A percentile compares a stretch with the other conserved stretches of the same genome.
Evolutionary conservation across 495 filamentous ascomycete genomes (phyloP).

Genomic region (Penicillium canescens): DNA sequence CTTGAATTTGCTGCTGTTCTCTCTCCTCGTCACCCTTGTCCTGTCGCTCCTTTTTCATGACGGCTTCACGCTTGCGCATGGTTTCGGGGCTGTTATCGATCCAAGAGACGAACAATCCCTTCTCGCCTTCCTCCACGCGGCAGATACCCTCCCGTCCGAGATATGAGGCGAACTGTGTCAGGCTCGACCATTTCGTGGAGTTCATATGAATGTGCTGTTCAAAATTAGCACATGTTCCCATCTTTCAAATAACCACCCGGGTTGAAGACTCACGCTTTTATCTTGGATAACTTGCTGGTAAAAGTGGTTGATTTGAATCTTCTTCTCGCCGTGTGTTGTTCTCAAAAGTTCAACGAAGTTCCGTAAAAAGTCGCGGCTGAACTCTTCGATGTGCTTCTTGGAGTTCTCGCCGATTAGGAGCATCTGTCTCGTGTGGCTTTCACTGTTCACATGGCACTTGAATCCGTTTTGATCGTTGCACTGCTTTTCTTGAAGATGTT

Average conservation of each 20-base stretch:
- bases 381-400: slow-evolving; percentile 75
- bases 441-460: slow-evolving; percentile 70
- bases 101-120: slow-evolving; percentile 82
- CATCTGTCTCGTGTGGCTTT: slow-evolving; percentile 76
- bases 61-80: slow-evolving; percentile 72
- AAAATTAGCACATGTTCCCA: neutral
- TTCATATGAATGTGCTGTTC: slow-evolving; percentile 89
- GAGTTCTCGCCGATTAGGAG: slow-evolving; percentile 81
- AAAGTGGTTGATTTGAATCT: slow-evolving; percentile 82
- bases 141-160: slow-evolving; percentile 83
- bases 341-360: slow-evolving; percentile 76
- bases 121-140: slow-evolving; percentile 84
- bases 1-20: slow-evolving; percentile 74
- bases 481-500: slow-evolving; percentile 30
- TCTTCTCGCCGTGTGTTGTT: slow-evolving; percentile 84
- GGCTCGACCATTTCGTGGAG: slow-evolving; percentile 77
- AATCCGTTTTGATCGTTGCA: slow-evolving; percentile 56
- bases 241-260: no score
- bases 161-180: slow-evolving; percentile 87
- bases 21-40: slow-evolving; percentile 89
- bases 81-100: slow-evolving; percentile 88
- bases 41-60: slow-evolving; percentile 77
- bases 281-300: slow-evolving; percentile 74
- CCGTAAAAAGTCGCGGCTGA: slow-evolving; percentile 70
- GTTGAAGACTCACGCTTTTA: slow-evolving; percentile 11